Base-by-base conservation (phyloP, 2,329 filamentous ascomycete species). In the Sporothrix schenckii region DNA sequence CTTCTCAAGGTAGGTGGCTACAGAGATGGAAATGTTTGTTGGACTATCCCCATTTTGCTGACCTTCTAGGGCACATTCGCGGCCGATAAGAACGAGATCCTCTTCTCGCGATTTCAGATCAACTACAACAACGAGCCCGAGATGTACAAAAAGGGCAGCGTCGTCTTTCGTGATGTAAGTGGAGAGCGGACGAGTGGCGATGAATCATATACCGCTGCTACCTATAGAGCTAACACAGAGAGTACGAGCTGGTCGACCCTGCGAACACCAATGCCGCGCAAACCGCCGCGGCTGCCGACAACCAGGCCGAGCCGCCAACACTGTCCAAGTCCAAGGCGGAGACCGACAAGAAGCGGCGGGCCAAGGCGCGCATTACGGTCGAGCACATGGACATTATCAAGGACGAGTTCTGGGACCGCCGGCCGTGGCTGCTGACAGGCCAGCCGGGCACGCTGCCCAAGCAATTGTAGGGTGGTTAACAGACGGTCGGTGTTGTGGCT, bases 81-180 rank as follows among this genome's bases (percentile, higher is more conserved):
- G 3, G 85, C 88, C 2, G 93, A 98, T 76, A 99, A 99, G 82
- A 95, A 99, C 77, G 95, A 99, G 82, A 96, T 99, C 24, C 82
- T 99, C 16, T 99, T 95, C 79, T 91, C 89, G 1, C 86, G 86
- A 34, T 98, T 97, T 79, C 88, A 89, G 2, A 94, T 98, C 78
- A 99, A 99, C 81, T 99, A 99, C 81, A 99, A 99, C 80, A 95
- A 97, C 75, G 95, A 99, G 79, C 88, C 89, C 0, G 93, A 96
- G 73, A 93, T 97, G 19, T 97, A 88, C 80, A 95, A 91, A 79
- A 99, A 98, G 79, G 95, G 95, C 4, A 98, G 92, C 74, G 91
- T 97, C 1, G 81, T 98, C 5, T 95, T 94, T 78, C 87, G 94
- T 75, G 91, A 95, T 78, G 91, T 91, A 80, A 77, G 87, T 80